Conservation (phyloP, 2,329 filamentous ascomycete genomes). For the Monilinia laxa region DNA sequence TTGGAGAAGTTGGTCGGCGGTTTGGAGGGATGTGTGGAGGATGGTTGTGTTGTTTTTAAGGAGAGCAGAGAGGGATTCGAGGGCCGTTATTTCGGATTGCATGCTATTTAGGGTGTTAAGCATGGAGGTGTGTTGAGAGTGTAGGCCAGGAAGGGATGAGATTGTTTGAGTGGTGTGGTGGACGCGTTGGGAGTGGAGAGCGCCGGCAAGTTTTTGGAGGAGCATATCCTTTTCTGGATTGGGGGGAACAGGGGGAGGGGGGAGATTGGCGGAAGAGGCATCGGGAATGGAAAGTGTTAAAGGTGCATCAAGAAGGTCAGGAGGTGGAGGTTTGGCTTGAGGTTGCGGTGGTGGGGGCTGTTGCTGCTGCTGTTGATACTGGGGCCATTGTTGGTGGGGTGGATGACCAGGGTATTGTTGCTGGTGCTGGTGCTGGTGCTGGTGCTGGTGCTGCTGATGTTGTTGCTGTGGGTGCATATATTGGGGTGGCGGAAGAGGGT, state of each 20-base stretch:
- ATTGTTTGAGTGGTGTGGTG: slow-evolving; percentile 70
- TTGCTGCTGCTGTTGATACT: slow-evolving; percentile 38
- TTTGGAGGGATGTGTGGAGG: slow-evolving; percentile 71
- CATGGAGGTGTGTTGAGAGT: slow-evolving; percentile 78
- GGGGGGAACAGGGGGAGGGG: slow-evolving; percentile 83
- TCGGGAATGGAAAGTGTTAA: slow-evolving; percentile 52
- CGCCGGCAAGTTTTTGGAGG: slow-evolving; percentile 70
- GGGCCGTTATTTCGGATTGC: slow-evolving; percentile 68
- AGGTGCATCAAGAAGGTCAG: slow-evolving; percentile 56
- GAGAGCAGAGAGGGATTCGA: slow-evolving; percentile 68
- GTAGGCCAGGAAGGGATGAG: slow-evolving; percentile 70
- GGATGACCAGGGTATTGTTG: slow-evolving; percentile 31
- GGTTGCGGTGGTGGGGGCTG: slow-evolving; percentile 36
- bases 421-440: too few species aligned
- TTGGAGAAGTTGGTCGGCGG: slow-evolving; percentile 76
- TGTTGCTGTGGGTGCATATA: slow-evolving; percentile 31
- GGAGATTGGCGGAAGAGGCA: slow-evolving; percentile 46
- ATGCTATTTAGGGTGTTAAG: slow-evolving; percentile 66
- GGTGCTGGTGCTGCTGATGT: slow-evolving; percentile 31
- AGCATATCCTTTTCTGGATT: slow-evolving; percentile 95
- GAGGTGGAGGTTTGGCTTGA: slow-evolving; percentile 42
- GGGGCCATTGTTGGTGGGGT: slow-evolving; percentile 30
- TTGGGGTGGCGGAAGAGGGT: slow-evolving; percentile 28
- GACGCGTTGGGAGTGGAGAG: slow-evolving; percentile 67
- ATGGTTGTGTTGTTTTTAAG: slow-evolving; percentile 76